Base-by-base conservation (phyloP, 768 basidiomycete species). In the Rhodotorula babjevae region DNA sequence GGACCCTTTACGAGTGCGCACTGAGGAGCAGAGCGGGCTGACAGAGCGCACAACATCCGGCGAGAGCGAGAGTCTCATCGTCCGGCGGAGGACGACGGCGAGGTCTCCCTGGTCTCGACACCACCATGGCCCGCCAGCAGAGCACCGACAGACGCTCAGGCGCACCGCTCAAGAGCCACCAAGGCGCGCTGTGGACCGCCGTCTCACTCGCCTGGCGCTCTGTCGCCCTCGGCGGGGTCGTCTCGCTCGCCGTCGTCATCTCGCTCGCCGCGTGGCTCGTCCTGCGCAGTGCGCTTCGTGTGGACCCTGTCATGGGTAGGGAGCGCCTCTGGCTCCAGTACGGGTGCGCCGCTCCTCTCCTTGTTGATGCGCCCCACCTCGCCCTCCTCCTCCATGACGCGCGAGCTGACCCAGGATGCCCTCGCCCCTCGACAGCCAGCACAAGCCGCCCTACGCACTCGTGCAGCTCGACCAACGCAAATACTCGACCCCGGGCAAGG, bases 261-360 rank as follows among this genome's bases (percentile, higher is more conserved):
- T 59, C 66, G 1, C 36, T 60, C 36, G 40, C 14, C 14, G 66
- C 58, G 5, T 67, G 66, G 66, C 18, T 36, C 18, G 15, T 44
- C 5, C 58, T 67, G 36, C 52, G 49, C 10, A 40, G 16, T 3
- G 49, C 52, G 1, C 60, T 59, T 2, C 1, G 10, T 0, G 66
- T 67, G 0, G 49, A 31, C 40, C 60, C 66, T 0, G 10, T 61
- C 25, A 4, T 29, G 0, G 66, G 59, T 15, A 36, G 66, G 50
- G 66, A 67, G 36, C 59, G 66, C 36, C 50, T 67, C n/a, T 67
- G 71, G 71, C 52, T 72, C 23, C 67, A 68, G 47, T 68, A 72
- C 59, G 71, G 71, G 71, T 72, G 18, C 23, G 59, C 8, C 3
- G 25, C 31, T 33, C 44, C n/a, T 29, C 49, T 27, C n/a, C 42